Percentiles rank a stretch among this genome's conserved stretches.
Evolutionary conservation across 2,329 filamentous ascomycete species (phyloP).

Genomic region (Phaeoacremonium minimum): DNA sequence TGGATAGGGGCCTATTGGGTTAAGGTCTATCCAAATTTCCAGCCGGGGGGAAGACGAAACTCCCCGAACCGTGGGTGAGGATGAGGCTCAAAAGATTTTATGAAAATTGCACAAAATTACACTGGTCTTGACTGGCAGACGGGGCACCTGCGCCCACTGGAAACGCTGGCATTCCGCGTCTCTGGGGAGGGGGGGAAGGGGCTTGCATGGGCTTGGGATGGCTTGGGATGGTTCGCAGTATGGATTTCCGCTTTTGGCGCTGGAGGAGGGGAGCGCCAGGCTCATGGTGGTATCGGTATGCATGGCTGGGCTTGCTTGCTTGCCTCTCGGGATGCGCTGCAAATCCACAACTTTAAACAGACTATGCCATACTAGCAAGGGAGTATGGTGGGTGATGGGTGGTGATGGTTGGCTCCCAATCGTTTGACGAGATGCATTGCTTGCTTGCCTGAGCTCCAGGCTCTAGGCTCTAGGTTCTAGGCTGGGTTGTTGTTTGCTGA

Average conservation of each 20-base stretch:
- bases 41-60: conserved; percentile 5
- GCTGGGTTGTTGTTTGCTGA: too few species aligned
- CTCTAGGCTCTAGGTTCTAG: too few species aligned
- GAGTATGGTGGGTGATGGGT: too few species aligned
- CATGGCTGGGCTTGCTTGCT: too few species aligned
- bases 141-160: not conserved
- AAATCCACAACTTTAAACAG: too few species aligned
- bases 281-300: not conserved
- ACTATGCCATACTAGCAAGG: too few species aligned
- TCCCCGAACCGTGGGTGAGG: conserved; percentile 8
- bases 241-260: not conserved
- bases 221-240: not conserved
- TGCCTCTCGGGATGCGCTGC: too few species aligned
- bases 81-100: conserved; percentile 13
- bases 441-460: too few species aligned
- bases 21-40: too few species aligned
- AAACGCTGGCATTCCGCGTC: not conserved
- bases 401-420: too few species aligned
- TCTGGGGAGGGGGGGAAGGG: not conserved
- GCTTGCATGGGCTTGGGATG: not conserved
- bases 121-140: not conserved
- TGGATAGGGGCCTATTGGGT: too few species aligned
- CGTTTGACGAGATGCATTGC: too few species aligned
- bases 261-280: not conserved
- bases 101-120: not conserved